Base-by-base conservation (phyloP, 345 rosid species). In the Salix purpurea region DNA sequence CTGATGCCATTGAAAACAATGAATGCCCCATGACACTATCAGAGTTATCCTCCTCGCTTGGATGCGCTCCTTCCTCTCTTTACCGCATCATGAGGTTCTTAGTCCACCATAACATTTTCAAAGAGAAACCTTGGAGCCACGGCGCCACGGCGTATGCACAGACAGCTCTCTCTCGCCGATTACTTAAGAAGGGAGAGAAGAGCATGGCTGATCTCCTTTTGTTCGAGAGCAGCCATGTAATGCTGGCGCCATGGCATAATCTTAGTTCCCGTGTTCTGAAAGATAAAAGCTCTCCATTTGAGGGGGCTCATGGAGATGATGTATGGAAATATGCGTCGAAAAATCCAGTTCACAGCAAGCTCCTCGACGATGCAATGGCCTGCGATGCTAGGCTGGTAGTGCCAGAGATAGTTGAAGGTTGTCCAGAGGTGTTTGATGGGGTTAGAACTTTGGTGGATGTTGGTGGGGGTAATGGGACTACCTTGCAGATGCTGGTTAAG, bases 401-500 rank as follows among this genome's bases (percentile, higher is more conserved):
- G 28, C 82, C 82, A 6, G 88, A 83, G 16, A 36, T 90, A 2
- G 69, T 79, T 0, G 56, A 81, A 23, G 77, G 79, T 10, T 90
- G 89, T 79, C 86, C 83, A 0, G 87, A 87, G 61, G 82, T 87
- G 82, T 85, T 92, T 75, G 85, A 91, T 1, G 91, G 91, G 11
- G 56, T 90, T 32, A 64, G 46, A 34, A 86, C 79, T 21, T 52
- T 92, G 88, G 93, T 91, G 28, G 97, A 94, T 67, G 90, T 90
- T 12, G 96, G 94, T 26, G 98, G 96, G 0, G 89, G 93, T 5
- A 84, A 84, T 10, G 97, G 97, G 50, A 89, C 90, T 42, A 24
- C 87, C 58, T 21, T 89, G 80, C 74, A 86, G 13, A 52, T 85
- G 78, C n/a, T 94, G 80, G 85, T 85, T 5, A 83, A 88, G 78